Percentiles rank a stretch among this genome's conserved stretches.
These are phyloP conservation scores for Bauhinia variegata DNA, from an alignment of 306 rosid species.

Conservation along the genomic window DNA sequence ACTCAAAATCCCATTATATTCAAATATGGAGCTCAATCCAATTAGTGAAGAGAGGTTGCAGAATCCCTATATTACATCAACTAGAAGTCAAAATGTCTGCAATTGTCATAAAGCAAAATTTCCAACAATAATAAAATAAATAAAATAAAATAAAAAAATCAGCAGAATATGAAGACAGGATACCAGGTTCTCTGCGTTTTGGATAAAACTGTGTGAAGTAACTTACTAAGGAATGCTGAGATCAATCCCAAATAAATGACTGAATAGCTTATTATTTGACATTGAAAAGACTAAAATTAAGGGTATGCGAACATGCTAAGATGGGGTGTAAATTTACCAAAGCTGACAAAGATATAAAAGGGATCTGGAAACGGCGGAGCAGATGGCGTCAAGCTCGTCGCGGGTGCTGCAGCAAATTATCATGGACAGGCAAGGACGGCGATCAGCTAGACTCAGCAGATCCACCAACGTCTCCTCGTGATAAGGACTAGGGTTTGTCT, in stretches of 20 bases:
- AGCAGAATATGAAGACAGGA: background rate
- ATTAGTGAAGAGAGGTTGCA: background rate
- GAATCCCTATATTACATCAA: background rate
- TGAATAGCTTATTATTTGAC: no score
- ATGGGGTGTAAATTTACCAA: constrained; percentile 46
- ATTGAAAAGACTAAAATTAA: no score
- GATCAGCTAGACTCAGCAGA: no score
- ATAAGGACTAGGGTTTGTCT: no score
- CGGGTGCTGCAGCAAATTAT: constrained; percentile 81
- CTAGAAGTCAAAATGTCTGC: background rate
- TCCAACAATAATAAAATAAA: background rate
- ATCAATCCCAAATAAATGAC: no score
- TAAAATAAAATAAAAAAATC: no score
- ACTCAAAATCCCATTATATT: no score
- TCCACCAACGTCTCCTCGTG: constrained; percentile 78
- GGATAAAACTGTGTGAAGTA: background rate
- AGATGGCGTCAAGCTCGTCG: constrained; percentile 82
- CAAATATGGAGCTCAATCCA: background rate
- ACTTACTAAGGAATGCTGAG: background rate
- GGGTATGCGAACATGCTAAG: no score
- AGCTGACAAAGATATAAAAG: constrained; percentile 64
- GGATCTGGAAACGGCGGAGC: constrained; percentile 67
- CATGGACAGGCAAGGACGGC: constrained; percentile 68
- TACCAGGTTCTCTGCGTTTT: background rate
- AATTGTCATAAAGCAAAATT: background rate